Conservation (phyloP, 1,284 basidiomycete genomes). For the Leccinum insolens region DNA sequence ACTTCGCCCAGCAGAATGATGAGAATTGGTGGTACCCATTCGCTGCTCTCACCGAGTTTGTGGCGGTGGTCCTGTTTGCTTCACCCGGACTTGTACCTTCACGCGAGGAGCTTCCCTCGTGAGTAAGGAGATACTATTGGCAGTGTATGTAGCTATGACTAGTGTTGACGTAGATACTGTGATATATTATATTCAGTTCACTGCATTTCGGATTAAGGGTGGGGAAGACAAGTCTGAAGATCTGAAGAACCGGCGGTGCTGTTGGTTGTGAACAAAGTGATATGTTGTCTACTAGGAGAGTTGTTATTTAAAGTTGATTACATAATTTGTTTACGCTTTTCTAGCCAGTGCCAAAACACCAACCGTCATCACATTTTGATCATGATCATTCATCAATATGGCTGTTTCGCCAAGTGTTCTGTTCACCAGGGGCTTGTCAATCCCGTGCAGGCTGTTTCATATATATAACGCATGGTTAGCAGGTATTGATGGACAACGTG, state of each 20-base stretch:
- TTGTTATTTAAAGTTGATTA: no score
- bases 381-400: background rate
- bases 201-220: background rate
- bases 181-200: background rate
- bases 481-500: background rate
- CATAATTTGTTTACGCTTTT: no score
- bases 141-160: background rate
- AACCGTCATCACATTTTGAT: conserved; percentile 10
- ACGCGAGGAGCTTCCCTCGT: conserved; percentile 30
- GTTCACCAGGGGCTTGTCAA: conserved; percentile 2
- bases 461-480: conserved; percentile 16
- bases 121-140: background rate
- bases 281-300: no score
- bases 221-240: no score
- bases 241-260: no score
- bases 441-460: background rate
- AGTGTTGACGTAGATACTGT: background rate
- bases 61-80: conserved; percentile 44
- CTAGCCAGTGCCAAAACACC: background rate
- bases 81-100: conserved; percentile 47
- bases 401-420: conserved; percentile 9
- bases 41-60: conserved; percentile 44
- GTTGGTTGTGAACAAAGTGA: no score
- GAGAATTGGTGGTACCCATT: conserved; percentile 52
- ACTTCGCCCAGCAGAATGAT: conserved; percentile 35